Percentiles rank a stretch among this genome's conserved stretches.
Evolutionary conservation across 306 rosid species (phyloP).

Genomic region (Hippophae tibetana): DNA sequence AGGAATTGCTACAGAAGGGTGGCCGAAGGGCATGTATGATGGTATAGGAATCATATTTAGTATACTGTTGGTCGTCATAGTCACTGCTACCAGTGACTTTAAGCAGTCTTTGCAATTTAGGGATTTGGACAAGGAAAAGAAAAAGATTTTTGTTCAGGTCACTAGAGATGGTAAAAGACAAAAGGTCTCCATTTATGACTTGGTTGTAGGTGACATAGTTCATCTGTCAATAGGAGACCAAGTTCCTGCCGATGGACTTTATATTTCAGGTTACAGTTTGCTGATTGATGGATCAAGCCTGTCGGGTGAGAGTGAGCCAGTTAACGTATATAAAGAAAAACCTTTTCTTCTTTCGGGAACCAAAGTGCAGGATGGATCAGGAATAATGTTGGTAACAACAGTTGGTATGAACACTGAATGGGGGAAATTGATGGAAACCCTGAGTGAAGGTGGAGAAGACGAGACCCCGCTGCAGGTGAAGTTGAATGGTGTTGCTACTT

Average conservation of each 20-base stretch:
- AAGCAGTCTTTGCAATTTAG: slow-evolving; percentile 79
- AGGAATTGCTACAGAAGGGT: slow-evolving; percentile 88
- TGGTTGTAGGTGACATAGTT: slow-evolving; percentile 85
- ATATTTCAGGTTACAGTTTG: slow-evolving; percentile 60
- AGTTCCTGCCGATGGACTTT: slow-evolving; percentile 95
- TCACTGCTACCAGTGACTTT: slow-evolving; percentile 87
- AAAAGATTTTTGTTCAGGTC: slow-evolving; percentile 74
- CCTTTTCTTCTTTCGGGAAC: slow-evolving; percentile 95
- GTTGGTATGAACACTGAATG: slow-evolving; percentile 99
- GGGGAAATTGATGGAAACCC: slow-evolving; percentile 96
- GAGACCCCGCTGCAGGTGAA: slow-evolving; percentile 98
- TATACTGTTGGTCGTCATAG: slow-evolving; percentile 66
- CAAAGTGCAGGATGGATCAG: slow-evolving; percentile 92
- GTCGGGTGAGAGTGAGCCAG: slow-evolving; percentile 96
- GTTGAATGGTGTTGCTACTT: slow-evolving; percentile 87
- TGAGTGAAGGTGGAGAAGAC: slow-evolving; percentile 88
- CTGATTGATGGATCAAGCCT: slow-evolving; percentile 83
- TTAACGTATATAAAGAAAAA: slow-evolving; percentile 35
- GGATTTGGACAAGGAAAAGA: slow-evolving; percentile 78
- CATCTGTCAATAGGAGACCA: slow-evolving; percentile 82
- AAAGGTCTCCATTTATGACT: slow-evolving; percentile 62
- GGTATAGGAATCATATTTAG: slow-evolving; percentile 85
- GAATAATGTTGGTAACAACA: slow-evolving; percentile 78
- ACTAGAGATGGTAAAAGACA: slow-evolving; percentile 67
- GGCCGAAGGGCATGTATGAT: slow-evolving; percentile 83